Evolutionary conservation across 2,329 filamentous ascomycete genomes (phyloP), one percentile per base, ranked within the genome.

Genomic region (Alternaria atra): DNA sequence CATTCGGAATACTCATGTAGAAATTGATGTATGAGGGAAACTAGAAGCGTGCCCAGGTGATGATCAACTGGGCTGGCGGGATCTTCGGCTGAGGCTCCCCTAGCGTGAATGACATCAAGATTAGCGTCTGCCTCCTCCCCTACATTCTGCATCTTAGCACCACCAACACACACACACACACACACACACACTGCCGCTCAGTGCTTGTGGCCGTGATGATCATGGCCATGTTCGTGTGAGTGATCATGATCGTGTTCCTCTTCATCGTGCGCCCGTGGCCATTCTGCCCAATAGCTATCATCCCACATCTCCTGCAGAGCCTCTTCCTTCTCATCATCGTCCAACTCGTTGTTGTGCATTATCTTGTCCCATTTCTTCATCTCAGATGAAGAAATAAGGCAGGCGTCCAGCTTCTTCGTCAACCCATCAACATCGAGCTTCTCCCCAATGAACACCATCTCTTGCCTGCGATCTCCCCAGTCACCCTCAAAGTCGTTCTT

Each of bases 401-500:
- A 91, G 2, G 73, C 76, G 68, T 92, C 87, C 4, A 92, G 73
- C 34, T 84, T 73, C 5, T 74, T 77, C 25, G 83, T 84, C 15
- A 92, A 78, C 0, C 79, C 82, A 5, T 74, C 70, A 1, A 81
- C 70, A 51, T 91, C 82, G 13, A 92, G 80, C 5, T 83, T 82
- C 74, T 91, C 89, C 0, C 90, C 90, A 58, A 93, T 92, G 61
- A 92, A 90, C 3, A 92, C 90, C 6, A 92, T 73, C 73, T 92
- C 90, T 72, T 92, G 90, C 2, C 90, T 82, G 1, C 90, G 82
- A 66, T 92, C 90, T 0, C 89, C 90, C 88, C 89, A 92, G 8
- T 79, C 77, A 2, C 78, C 80, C 30, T 80, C 73, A 53, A 86
- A 85, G 58, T 87, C 84, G 32, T 84, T 79, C 52, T 78, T 73